Conservation (phyloP, 169 alveolate genomes). For the Plasmodium gonderi region DNA sequence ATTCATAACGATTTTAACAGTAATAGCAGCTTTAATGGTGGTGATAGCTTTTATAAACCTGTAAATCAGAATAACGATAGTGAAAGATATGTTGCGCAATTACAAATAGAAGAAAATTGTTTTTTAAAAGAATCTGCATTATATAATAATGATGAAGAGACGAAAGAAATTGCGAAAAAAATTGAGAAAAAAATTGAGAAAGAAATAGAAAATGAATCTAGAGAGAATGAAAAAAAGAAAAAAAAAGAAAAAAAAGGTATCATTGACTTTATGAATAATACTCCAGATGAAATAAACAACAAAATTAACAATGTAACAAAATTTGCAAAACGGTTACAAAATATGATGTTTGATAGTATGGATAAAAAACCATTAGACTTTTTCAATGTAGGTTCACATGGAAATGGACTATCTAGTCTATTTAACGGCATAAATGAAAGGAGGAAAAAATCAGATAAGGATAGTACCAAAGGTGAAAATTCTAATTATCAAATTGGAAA, state of each 20-base stretch:
- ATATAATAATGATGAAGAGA: background rate
- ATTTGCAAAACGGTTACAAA: slow-evolving; percentile 42
- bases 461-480: background rate
- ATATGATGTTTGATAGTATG: slow-evolving; percentile 29
- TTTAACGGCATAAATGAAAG: slow-evolving; percentile 24
- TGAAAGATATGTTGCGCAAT: background rate
- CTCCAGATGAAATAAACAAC: background rate
- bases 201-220: background rate
- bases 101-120: background rate
- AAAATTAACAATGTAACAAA: slow-evolving; percentile 13
- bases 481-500: background rate
- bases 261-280: background rate
- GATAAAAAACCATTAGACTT: slow-evolving; percentile 8
- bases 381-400: background rate
- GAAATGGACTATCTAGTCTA: slow-evolving; percentile 17
- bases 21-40: background rate
- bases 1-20: background rate
- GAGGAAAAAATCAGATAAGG: background rate
- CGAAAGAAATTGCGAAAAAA: background rate
- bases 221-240: background rate
- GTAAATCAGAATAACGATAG: background rate
- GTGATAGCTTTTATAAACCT: background rate
- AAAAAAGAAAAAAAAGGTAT: background rate
- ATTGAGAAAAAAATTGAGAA: background rate
- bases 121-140: background rate